Conservation (phyloP, 352 stramenopile species). For the Globisporangium megalacanthum region DNA sequence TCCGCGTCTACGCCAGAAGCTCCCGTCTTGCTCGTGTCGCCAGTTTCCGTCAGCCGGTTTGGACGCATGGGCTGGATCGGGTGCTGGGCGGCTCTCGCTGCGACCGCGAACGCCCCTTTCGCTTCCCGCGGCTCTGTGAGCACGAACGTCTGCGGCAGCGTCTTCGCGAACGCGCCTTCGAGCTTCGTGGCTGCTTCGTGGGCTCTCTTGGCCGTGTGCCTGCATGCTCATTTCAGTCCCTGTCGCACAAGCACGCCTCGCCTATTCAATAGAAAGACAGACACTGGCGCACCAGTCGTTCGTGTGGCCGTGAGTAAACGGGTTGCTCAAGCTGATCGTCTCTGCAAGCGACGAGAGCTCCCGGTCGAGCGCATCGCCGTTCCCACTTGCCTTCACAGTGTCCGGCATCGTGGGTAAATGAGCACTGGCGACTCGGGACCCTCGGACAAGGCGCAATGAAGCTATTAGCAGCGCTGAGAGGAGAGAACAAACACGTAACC, state of each 20-base stretch:
- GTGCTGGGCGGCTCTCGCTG: slow-evolving; percentile 43
- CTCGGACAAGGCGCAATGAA: too few species aligned
- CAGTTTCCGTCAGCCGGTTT: slow-evolving; percentile 24
- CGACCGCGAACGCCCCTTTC: slow-evolving; percentile 39
- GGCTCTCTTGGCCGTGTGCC: slow-evolving; percentile 42
- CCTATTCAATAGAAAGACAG: too few species aligned
- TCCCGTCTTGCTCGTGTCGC: slow-evolving; percentile 17
- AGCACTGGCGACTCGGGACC: too few species aligned
- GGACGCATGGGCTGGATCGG: slow-evolving; percentile 49
- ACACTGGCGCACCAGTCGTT: slow-evolving; percentile 47
- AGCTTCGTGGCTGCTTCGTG: slow-evolving; percentile 26
- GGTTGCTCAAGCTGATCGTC: slow-evolving; percentile 74
- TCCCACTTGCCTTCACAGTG: slow-evolving; percentile 5
- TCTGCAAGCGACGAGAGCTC: slow-evolving; percentile 65
- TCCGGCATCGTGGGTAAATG: neutral
- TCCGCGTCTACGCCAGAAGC: slow-evolving; percentile 9
- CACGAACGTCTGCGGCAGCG: slow-evolving; percentile 55
- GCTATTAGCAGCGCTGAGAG: too few species aligned
- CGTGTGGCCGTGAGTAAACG: slow-evolving; percentile 66
- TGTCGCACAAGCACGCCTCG: neutral
- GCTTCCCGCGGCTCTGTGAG: slow-evolving; percentile 46
- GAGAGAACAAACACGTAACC: too few species aligned
- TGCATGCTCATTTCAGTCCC: slow-evolving; percentile 11
- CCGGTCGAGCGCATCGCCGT: slow-evolving; percentile 55
- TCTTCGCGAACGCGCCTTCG: slow-evolving; percentile 45